phyloP scores from a whole-genome alignment of 2,329 filamentous ascomycete genomes.

The Berkeleyomyces rouxiae region DNA sequence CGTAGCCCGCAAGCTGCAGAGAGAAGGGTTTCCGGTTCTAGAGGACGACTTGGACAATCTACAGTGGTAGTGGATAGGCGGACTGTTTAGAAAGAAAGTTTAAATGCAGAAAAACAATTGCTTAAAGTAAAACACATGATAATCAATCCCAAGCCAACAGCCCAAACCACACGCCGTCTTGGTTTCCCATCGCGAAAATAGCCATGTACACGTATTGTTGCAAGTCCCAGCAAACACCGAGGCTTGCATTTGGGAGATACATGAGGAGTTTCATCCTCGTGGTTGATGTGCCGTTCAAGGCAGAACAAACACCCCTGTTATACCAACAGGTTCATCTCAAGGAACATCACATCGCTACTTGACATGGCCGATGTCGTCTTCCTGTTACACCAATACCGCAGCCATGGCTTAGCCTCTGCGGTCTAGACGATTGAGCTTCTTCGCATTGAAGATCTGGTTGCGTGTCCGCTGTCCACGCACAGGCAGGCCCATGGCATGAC shows the following conservation, averaged over 20 bases:
- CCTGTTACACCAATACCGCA: neutral
- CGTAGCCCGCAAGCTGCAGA: conserved; percentile 51
- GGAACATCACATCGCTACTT: neutral
- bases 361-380: neutral
- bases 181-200: neutral
- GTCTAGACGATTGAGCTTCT: conserved; percentile 44
- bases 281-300: neutral
- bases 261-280: neutral
- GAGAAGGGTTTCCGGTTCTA: conserved; percentile 32
- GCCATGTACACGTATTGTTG: conserved; percentile 3
- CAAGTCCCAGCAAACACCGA: neutral
- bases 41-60: conserved; percentile 29
- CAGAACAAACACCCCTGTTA: neutral
- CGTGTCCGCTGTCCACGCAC: conserved; percentile 82
- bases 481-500: conserved; percentile 85
- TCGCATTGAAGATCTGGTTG: conserved; percentile 47
- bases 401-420: conserved; percentile 23
- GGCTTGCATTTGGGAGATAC: neutral
- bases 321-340: neutral
- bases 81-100: neutral
- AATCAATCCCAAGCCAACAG: neutral
- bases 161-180: neutral
- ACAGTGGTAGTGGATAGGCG: neutral
- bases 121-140: neutral
- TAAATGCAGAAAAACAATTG: neutral